A percentile compares a stretch with the other conserved stretches of the same genome.
Evolutionary conservation across 2,329 filamentous ascomycete genomes (phyloP).

Genomic region (Domatiomyces catenatus): DNA sequence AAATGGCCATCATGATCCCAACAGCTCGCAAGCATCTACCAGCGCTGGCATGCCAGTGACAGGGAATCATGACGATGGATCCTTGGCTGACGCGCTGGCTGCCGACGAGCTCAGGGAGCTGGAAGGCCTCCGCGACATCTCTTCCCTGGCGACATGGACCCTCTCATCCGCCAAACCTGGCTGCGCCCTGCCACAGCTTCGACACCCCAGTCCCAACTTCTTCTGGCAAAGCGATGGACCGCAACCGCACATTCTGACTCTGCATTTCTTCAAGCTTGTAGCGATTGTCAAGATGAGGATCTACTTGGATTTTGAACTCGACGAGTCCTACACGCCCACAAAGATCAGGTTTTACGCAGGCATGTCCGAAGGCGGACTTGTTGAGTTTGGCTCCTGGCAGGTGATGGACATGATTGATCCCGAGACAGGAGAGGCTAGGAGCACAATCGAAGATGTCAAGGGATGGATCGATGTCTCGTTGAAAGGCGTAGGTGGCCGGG

Average conservation of each 20-base stretch:
- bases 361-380: conserved; percentile 78
- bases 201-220: conserved; percentile 38
- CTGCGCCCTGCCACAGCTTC: conserved; percentile 45
- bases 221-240: conserved; percentile 56
- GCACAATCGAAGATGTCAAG: conserved; percentile 24
- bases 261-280: conserved; percentile 46
- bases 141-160: conserved; percentile 50
- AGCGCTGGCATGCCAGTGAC: conserved; percentile 8
- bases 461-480: conserved; percentile 85
- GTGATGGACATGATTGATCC: conserved; percentile 48
- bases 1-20: conserved; percentile 5
- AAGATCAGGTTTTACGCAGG: conserved; percentile 80
- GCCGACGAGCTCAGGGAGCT: conserved; percentile 14
- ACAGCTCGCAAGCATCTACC: conserved; percentile 10
- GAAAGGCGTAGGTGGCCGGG: conserved; percentile 41
- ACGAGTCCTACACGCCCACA: conserved; percentile 94
- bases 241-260: conserved; percentile 47
- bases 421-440: conserved; percentile 15
- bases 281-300: conserved; percentile 36
- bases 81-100: conserved; percentile 13
- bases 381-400: conserved; percentile 69
- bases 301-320: conserved; percentile 72
- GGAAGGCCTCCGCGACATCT: conserved; percentile 42
- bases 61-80: conserved; percentile 10
- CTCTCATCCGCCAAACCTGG: conserved; percentile 48